phyloP scores from a whole-genome alignment of 495 filamentous ascomycete species.

The Tuber magnatum region DNA sequence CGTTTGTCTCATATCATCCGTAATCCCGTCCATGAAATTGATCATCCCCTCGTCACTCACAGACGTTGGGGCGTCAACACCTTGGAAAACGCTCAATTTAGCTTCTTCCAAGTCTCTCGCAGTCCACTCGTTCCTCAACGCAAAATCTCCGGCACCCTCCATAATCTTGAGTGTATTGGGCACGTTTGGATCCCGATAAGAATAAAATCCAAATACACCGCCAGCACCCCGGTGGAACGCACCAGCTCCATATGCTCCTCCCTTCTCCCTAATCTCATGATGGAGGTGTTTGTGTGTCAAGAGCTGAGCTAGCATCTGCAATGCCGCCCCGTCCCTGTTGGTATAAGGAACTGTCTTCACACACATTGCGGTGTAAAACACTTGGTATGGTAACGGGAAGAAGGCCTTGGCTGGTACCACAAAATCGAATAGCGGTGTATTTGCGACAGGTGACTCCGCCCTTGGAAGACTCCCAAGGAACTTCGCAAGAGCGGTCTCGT shows the following conservation, averaged over 20 bases:
- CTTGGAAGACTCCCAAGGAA: slow-evolving; percentile 51
- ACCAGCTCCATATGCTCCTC: slow-evolving; percentile 89
- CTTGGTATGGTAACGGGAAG: slow-evolving; percentile 92
- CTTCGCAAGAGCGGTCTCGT: slow-evolving; percentile 62
- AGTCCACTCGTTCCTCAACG: slow-evolving; percentile 74
- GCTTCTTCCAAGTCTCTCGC: slow-evolving; percentile 88
- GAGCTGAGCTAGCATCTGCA: slow-evolving; percentile 83
- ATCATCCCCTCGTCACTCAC: slow-evolving; percentile 84
- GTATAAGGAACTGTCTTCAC: slow-evolving; percentile 81
- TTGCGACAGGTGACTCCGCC: slow-evolving; percentile 37
- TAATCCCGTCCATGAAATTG: slow-evolving; percentile 75
- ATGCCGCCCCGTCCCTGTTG: slow-evolving; percentile 61
- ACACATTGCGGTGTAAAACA: slow-evolving; percentile 80
- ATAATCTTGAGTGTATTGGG: slow-evolving; percentile 80
- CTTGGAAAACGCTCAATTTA: slow-evolving; percentile 88
- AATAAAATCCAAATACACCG: slow-evolving; percentile 88
- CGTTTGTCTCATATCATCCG: slow-evolving; percentile 78
- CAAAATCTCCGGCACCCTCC: slow-evolving; percentile 72
- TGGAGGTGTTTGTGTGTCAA: slow-evolving; percentile 96
- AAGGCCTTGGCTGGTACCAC: slow-evolving; percentile 60
- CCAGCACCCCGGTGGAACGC: slow-evolving; percentile 71
- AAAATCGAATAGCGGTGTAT: slow-evolving; percentile 38
- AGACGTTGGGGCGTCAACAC: slow-evolving; percentile 82
- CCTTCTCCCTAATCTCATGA: slow-evolving; percentile 96
- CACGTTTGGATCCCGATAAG: slow-evolving; percentile 95